Evolutionary conservation across 108 stramenopile species (phyloP).

Genomic region (Hondaea fermentalgiana): DNA sequence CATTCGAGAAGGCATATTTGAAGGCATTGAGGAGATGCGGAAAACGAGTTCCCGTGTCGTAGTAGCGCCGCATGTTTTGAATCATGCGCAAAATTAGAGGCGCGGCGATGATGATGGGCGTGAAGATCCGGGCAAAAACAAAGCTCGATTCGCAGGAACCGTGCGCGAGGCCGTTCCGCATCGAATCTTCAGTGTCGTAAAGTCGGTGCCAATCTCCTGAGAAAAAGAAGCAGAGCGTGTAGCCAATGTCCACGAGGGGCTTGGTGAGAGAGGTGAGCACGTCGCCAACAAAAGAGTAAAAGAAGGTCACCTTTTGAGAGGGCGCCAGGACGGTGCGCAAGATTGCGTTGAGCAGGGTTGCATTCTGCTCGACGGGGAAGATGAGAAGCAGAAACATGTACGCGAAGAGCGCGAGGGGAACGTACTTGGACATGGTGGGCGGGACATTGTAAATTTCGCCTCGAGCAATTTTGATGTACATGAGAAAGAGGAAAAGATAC

Average conservation of each 20-base stretch:
- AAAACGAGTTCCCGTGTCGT: not conserved
- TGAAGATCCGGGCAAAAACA: not conserved
- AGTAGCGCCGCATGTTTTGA: constrained; percentile 2
- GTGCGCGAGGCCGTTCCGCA: not conserved
- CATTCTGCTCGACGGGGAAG: not conserved
- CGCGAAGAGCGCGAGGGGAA: not conserved
- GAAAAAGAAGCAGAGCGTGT: constrained; percentile 2
- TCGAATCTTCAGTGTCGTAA: not conserved
- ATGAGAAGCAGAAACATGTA: not conserved
- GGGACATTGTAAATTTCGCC: not conserved
- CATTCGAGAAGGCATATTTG: not conserved
- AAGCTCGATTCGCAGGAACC: not conserved
- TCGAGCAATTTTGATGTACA: constrained; percentile 32
- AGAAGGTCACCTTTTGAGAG: not conserved
- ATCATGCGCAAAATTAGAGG: not conserved
- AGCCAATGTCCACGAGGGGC: not conserved
- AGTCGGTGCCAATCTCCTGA: not conserved
- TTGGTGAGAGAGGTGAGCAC: not conserved
- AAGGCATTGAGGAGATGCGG: not conserved
- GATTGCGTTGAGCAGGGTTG: not conserved
- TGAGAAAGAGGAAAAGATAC: constrained; percentile 26
- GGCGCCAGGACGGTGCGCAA: not conserved
- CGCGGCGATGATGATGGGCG: not conserved
- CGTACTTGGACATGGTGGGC: not conserved
- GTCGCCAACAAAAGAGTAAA: not conserved